Conservation (phyloP, 495 filamentous ascomycete genomes). For the Trichoderma gamsii region DNA sequence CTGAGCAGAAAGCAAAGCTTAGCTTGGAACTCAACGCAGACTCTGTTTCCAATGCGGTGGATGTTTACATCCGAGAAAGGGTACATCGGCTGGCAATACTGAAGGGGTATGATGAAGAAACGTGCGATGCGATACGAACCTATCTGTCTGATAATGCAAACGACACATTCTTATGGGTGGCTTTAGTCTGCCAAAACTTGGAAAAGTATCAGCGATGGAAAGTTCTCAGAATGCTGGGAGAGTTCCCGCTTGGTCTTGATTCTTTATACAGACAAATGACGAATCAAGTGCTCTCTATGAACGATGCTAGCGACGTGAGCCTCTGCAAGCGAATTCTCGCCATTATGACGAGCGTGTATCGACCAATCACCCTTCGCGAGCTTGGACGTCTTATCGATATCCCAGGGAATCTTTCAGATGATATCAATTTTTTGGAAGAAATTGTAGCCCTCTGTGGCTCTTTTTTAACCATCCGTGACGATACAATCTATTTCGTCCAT, state of each 20-base stretch:
- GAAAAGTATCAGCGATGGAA: conserved; percentile 10
- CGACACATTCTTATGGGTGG: conserved; percentile 30
- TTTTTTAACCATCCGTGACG: conserved; percentile 27
- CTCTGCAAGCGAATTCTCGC: conserved; percentile 21
- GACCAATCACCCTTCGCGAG: conserved; percentile 20
- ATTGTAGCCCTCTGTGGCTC: conserved; percentile 29
- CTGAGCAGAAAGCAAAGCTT: neutral
- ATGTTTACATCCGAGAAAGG: neutral
- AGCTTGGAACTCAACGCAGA: neutral
- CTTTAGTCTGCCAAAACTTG: conserved; percentile 23
- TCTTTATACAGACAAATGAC: conserved; percentile 22
- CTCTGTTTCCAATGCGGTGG: neutral
- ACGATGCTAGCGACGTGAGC: neutral
- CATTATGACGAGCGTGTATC: conserved; percentile 17
- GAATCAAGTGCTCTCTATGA: conserved; percentile 12
- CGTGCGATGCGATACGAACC: neutral
- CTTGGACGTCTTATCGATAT: conserved; percentile 16
- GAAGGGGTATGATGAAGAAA: neutral
- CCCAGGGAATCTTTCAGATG: conserved; percentile 9
- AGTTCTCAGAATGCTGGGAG: neutral
- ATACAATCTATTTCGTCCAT: conserved; percentile 34
- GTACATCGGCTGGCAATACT: neutral
- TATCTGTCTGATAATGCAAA: conserved; percentile 23
- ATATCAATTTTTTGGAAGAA: neutral
- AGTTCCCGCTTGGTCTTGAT: conserved; percentile 19